Evolutionary conservation across 257 asterid genomes (phyloP), one percentile per base, ranked within the genome.

Genomic region (Linaria vulgaris): DNA sequence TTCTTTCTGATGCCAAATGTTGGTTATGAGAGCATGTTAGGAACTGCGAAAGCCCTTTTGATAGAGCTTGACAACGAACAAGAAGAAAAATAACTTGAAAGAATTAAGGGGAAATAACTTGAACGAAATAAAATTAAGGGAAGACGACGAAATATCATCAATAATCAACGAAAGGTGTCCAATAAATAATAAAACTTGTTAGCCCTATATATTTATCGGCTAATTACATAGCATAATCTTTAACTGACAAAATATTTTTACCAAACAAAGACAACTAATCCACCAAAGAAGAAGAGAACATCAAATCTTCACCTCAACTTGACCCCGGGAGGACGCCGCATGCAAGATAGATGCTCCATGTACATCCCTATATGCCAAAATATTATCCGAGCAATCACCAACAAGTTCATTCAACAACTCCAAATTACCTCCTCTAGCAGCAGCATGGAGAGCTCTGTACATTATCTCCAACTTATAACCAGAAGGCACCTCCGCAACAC

Each of bases 401-500:
- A 94, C 79, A 46, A 94, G 80, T 70, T 90, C 95, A 82, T 80
- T 87, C 77, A 94, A 48, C 61, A 90, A 39, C 71, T 41, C 43
- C 58, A 87, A 50, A 77, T 85, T 94, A 9, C 97, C 99, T n/a
- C 96, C 99, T 67, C 97, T 87, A 0, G 99, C 95, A n/a, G 94
- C 88, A 6, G 97, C 96, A 69, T 94, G 97, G 62, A 90, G 63
- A 25, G 96, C 99, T 30, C 99, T 81, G 27, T 85, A 85, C 82
- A 67, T 68, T 49, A 94, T 94, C 80, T 94, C 99, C 82, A 78
- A 21, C 75, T 80, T 94, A 60, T 87, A 94, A 62, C 85, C 95
- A 13, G 77, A 38, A 3, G 96, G 99, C 53, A 90, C 62, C 45
- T 78, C 95, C 69, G 79, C 88, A 9, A 21, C 17, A 11, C 74